Conservation (phyloP, 2,329 filamentous ascomycete genomes). For the Verticillium klebahnii region DNA sequence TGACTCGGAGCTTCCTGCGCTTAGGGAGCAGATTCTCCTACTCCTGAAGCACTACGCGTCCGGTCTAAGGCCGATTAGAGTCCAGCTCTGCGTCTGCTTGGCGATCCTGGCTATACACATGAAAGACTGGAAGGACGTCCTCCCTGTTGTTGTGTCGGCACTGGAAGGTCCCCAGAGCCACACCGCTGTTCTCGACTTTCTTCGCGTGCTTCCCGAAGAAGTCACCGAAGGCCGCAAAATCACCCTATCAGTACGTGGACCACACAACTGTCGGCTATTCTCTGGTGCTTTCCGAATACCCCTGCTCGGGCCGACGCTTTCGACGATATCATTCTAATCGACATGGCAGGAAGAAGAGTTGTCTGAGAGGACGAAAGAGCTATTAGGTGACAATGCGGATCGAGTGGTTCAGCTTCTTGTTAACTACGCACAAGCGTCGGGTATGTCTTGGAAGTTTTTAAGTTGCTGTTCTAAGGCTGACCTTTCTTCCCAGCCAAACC, state of each 20-base stretch:
- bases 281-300: conserved; percentile 25
- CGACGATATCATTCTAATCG: conserved; percentile 39
- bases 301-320: conserved; percentile 30
- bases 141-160: conserved; percentile 73
- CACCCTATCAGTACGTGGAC: conserved; percentile 93
- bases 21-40: conserved; percentile 79
- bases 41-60: conserved; percentile 77
- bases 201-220: conserved; percentile 95
- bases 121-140: conserved; percentile 90
- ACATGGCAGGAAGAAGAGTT: conserved; percentile 89
- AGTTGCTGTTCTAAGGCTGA: not conserved
- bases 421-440: conserved; percentile 86
- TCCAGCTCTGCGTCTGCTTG: conserved; percentile 91
- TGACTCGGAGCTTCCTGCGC: conserved; percentile 63
- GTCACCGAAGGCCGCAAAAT: conserved; percentile 99
- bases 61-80: conserved; percentile 78
- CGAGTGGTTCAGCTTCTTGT: conserved; percentile 84
- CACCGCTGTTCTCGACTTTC: conserved; percentile 88
- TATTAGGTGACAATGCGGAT: conserved; percentile 84
- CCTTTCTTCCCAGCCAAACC: conserved; percentile 56
- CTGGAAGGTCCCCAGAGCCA: conserved; percentile 74
- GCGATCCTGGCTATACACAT: conserved; percentile 95
- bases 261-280: conserved; percentile 43
- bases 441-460: conserved; percentile 43
- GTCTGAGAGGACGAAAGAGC: conserved; percentile 74